Percentiles rank a stretch among this genome's conserved stretches.
These are phyloP conservation scores for Phytophthora pinifolia DNA, from an alignment of 352 stramenopile species.

Conservation along the genomic window DNA sequence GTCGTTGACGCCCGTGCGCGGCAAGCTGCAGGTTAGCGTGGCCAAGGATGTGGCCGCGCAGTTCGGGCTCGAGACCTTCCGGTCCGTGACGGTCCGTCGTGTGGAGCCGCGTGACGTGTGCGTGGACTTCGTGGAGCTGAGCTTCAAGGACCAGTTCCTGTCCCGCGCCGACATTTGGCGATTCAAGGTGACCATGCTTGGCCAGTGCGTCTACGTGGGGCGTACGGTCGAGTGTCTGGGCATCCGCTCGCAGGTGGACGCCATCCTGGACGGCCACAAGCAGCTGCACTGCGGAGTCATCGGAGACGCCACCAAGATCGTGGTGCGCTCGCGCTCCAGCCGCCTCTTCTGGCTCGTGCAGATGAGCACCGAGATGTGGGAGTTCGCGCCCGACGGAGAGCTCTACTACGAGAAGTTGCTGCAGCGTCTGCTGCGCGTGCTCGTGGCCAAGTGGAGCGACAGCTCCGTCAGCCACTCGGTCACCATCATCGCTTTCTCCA, in stretches of 20 bases:
- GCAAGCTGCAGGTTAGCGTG: slow-evolving; percentile 79
- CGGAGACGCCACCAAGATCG: slow-evolving; percentile 96
- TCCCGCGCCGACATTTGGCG: slow-evolving; percentile 90
- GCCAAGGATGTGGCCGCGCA: slow-evolving; percentile 72
- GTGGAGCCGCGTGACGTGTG: slow-evolving; percentile 58
- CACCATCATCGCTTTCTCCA: slow-evolving; percentile 92
- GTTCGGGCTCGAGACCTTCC: slow-evolving; percentile 71
- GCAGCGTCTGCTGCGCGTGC: slow-evolving; percentile 64
- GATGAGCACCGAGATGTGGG: slow-evolving; percentile 95
- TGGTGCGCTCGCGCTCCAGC: slow-evolving; percentile 93
- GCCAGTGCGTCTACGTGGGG: slow-evolving; percentile 77
- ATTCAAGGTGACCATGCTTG: slow-evolving; percentile 80
- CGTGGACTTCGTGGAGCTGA: slow-evolving; percentile 87
- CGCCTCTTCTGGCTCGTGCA: slow-evolving; percentile 98
- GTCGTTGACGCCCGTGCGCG: slow-evolving; percentile 60
- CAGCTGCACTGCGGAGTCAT: slow-evolving; percentile 92
- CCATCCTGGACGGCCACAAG: slow-evolving; percentile 73
- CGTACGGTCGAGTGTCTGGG: slow-evolving; percentile 63
- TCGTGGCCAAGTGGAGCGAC: slow-evolving; percentile 87
- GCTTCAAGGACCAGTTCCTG: slow-evolving; percentile 92
- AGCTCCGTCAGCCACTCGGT: slow-evolving; percentile 88
- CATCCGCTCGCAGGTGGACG: slow-evolving; percentile 92
- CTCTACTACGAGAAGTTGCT: slow-evolving; percentile 93
- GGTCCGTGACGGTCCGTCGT: slow-evolving; percentile 51
- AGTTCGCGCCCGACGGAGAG: slow-evolving; percentile 85